A percentile compares a stretch with the other conserved stretches of the same genome.
These are phyloP conservation scores for Coemansia sp. DNA, from an alignment of 192 early-diverging fungal species.

Conservation along the genomic window DNA sequence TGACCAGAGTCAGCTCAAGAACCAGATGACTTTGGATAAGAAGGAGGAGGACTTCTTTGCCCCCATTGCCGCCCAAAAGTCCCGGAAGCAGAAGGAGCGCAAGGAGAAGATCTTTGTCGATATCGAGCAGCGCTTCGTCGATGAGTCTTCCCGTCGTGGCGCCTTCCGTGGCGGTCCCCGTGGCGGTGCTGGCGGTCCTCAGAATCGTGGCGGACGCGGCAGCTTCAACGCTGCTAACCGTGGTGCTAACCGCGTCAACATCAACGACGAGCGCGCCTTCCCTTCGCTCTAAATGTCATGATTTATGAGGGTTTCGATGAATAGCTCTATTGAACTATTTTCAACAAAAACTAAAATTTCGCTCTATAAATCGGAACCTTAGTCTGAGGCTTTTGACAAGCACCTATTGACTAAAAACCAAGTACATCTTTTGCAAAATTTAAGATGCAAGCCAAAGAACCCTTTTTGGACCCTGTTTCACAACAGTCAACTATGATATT, in stretches of 20 bases:
- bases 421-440: too few species aligned
- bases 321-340: background rate
- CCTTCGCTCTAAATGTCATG: conserved; percentile 53
- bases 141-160: conserved; percentile 58
- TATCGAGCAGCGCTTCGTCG: conserved; percentile 79
- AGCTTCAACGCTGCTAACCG: conserved; percentile 47
- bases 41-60: conserved; percentile 74
- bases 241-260: conserved; percentile 56
- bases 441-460: too few species aligned
- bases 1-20: conserved; percentile 82
- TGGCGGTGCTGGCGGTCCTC: conserved; percentile 28
- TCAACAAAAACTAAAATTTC: background rate
- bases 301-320: background rate
- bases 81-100: conserved; percentile 63
- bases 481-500: too few species aligned
- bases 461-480: too few species aligned
- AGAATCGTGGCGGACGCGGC: conserved; percentile 53
- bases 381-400: too few species aligned
- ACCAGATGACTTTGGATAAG: conserved; percentile 66
- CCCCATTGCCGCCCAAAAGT: conserved; percentile 51
- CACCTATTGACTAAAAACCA: too few species aligned
- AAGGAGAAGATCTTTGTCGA: conserved; percentile 73
- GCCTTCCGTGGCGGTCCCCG: conserved; percentile 57
- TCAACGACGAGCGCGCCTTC: conserved; percentile 71
- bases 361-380: too few species aligned